Base-by-base conservation (phyloP, 306 rosid species). In the Vigna nakashimae region DNA sequence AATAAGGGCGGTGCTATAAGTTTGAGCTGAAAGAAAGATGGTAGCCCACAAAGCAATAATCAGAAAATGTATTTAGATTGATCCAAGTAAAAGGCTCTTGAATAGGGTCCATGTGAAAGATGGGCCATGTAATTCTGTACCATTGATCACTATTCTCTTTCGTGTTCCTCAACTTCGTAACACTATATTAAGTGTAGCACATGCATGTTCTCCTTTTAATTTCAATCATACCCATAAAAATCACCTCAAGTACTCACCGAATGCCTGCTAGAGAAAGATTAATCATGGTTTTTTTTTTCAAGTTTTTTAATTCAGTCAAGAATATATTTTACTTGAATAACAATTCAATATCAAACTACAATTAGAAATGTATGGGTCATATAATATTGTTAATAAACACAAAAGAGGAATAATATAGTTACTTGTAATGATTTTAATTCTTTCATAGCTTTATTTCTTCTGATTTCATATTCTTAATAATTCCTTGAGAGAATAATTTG, bases 51-150 rank as follows among this genome's bases (percentile, higher is more conserved):
- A 75, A 71, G 34, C 62, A 9, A 30, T 45, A 17, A n/a, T 6
- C 10, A 34, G 8, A 51, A 50, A 24, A 76, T 65, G n/a, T 36
- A 12, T 36, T 42, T 11, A 36, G 51, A 64, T 50, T 32, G 68
- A 43, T 52, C 81, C 69, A 56, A 28, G 12, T 67, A 0, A 14
- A 14, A 77, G 12, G 12, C 3, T 17, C 48, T 24, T 52, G 34
- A 77, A 26, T 30, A 50, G 16, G 66, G 66, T 65, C 80, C 80
- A 65, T 38, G 66, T 52, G 65, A 49, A 52, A 38, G 62, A 74
- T 30, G 79, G 79, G 70, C 79, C 53, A 76, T 4, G 18, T 1
- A 38, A 38, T 15, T 64, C 46, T 9, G 9, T 65, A 65, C 50
- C 9, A 18, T 18, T 9, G 17, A 65, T 65, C 48, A 36, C n/a